Percentiles rank a stretch among this genome's conserved stretches.
Evolutionary conservation across 805 yeast genomes (phyloP).

Genomic region (Starmerella bacillaris): DNA sequence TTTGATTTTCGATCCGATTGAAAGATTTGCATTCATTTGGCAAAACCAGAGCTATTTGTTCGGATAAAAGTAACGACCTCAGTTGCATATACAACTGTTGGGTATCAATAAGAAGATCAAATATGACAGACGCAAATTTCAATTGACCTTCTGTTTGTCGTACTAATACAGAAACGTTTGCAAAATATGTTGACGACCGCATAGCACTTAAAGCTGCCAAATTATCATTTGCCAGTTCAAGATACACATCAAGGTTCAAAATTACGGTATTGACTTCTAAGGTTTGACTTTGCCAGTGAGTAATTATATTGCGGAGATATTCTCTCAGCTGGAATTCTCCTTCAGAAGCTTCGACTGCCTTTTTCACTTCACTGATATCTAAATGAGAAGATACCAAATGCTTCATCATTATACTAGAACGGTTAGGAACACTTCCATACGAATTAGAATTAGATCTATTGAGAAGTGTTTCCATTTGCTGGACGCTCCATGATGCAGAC

Average conservation of each 20-base stretch:
- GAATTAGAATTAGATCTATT: background rate
- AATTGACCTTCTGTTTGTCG: slow-evolving; percentile 38
- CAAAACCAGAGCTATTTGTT: slow-evolving; percentile 28
- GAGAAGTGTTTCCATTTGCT: background rate
- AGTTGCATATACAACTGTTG: slow-evolving; percentile 82
- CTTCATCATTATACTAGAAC: no score
- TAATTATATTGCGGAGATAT: slow-evolving; percentile 33
- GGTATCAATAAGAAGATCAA: slow-evolving; percentile 62
- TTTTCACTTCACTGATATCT: slow-evolving; percentile 30
- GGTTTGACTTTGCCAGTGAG: slow-evolving; percentile 36
- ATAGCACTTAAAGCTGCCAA: slow-evolving; percentile 46
- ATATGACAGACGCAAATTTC: slow-evolving; percentile 31
- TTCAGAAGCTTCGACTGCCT: slow-evolving; percentile 43
- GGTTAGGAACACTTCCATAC: no score
- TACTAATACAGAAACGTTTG: slow-evolving; percentile 42
- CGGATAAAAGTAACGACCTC: slow-evolving; percentile 51
- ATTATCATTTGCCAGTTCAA: slow-evolving; percentile 43
- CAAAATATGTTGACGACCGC: slow-evolving; percentile 47
- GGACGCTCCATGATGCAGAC: background rate
- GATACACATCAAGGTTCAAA: slow-evolving; percentile 46
- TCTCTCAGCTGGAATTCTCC: slow-evolving; percentile 53
- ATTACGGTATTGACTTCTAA: slow-evolving; percentile 42
- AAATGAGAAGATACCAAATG: slow-evolving; percentile 38
- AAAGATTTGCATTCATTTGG: slow-evolving; percentile 58
- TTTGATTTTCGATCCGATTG: slow-evolving; percentile 26